Evolutionary conservation across 306 rosid species (phyloP).

Genomic region (Quercus berberidifolia): DNA sequence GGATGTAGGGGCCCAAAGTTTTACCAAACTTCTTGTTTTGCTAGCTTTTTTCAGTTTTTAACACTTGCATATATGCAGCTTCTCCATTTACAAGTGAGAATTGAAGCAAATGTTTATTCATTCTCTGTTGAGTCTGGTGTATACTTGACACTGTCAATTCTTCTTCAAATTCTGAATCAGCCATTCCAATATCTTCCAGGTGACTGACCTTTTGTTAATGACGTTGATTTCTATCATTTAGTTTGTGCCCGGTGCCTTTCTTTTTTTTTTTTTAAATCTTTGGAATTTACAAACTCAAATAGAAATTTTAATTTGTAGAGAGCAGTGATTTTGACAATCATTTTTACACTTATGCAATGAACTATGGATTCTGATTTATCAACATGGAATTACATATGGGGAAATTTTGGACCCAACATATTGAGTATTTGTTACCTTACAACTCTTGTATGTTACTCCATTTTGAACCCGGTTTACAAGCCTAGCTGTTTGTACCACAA

Average conservation of each 20-base stretch:
- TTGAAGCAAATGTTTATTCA: background rate
- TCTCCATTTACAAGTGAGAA: background rate
- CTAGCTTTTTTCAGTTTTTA: background rate
- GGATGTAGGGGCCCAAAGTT: constrained; percentile 12
- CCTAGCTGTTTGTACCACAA: background rate
- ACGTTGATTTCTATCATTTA: background rate
- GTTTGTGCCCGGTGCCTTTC: background rate
- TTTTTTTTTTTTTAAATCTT: background rate
- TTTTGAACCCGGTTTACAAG: background rate
- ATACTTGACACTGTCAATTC: background rate
- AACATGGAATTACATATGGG: background rate
- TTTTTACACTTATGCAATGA: background rate
- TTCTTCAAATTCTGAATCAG: background rate
- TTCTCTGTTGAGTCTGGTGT: too few relatives aligned
- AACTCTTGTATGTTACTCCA: background rate
- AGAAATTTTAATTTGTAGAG: background rate
- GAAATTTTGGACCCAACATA: background rate
- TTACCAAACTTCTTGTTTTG: background rate
- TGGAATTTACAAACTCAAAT: background rate
- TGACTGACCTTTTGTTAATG: background rate
- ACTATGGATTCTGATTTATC: background rate
- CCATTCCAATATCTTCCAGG: background rate
- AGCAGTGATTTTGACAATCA: background rate
- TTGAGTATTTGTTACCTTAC: background rate
- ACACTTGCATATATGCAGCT: background rate